Percentiles rank a stretch among this genome's conserved stretches.
These are phyloP conservation scores for Entrophospora sp. DNA, from an alignment of 192 early-diverging fungal genomes.

Conservation along the genomic window DNA sequence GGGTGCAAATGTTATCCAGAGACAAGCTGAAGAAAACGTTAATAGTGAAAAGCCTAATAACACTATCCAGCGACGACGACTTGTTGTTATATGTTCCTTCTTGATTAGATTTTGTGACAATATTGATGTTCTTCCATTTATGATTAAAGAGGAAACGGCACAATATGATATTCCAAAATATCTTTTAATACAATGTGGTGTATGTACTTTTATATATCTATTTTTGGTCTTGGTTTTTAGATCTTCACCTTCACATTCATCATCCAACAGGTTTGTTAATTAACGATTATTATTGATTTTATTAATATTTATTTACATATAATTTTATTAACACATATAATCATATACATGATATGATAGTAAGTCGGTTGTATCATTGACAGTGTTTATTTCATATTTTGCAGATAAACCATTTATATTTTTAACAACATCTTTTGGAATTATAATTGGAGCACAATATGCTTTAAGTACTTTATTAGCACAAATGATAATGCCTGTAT, in stretches of 20 bases:
- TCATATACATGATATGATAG: neutral
- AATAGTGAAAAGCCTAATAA: constrained; percentile 31
- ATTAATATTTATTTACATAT: no score
- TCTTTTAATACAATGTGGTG: no score
- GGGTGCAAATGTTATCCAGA: constrained; percentile 41
- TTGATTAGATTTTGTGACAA: no score
- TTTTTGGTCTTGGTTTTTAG: no score
- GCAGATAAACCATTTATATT: constrained; percentile 20
- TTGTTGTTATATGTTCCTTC: no score
- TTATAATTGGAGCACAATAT: constrained; percentile 31
- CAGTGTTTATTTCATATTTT: neutral
- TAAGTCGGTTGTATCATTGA: neutral
- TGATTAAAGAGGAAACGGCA: no score
- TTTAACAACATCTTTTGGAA: constrained; percentile 27
- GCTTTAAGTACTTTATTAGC: constrained; percentile 32
- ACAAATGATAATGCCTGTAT: constrained; percentile 31
- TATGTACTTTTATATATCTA: no score
- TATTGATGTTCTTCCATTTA: no score
- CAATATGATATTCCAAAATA: no score
- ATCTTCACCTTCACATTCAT: no score
- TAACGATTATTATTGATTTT: no score
- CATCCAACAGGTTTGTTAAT: no score
- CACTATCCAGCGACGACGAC: constrained; percentile 32
- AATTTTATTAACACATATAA: neutral
- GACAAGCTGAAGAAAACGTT: constrained; percentile 28